Base-by-base conservation (phyloP, 2,329 filamentous ascomycete genomes). In the Lecanicillium sp. region DNA sequence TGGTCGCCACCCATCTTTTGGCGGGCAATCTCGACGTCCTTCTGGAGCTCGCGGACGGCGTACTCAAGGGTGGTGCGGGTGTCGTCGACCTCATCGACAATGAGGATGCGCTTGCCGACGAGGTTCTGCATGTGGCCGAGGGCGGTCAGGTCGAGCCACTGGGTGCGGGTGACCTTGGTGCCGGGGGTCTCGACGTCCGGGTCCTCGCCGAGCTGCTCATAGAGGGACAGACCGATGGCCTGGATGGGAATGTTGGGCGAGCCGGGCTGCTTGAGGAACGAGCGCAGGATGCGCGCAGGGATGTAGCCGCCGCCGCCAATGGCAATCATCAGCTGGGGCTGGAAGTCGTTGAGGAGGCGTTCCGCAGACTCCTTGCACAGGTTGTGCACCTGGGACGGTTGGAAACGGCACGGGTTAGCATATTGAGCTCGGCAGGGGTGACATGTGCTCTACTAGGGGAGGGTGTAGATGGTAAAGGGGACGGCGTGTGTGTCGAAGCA, bases 221-320 rank as follows among this genome's bases (percentile, higher is more conserved):
- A 98, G 40, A 98, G 81, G 17, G 90, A 97, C 48, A 98, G 83
- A 35, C 92, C 92, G 62, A 98, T 98, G 48, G 92, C 92, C 74
- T 98, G 92, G 65, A 98, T 98, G 50, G 92, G 90, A 57, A 98
- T 98, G 71, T 98, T 98, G 65, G 88, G 81, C 46, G 72, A 77
- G 52, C 84, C 87, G 44, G 86, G 74, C 59, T 80, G 78, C 74
- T 94, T 96, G 62, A 98, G 84, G 74, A 98, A 98, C 15, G 92
- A 97, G 47, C 92, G 87, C 48, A 98, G 78, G 62, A 98, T 98
- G 54, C 92, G 86, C 33, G 92, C 92, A 45, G 92, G 92, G 29
- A 98, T 88, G 65, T 96, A 98, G 55, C 92, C 92, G 54, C 92
- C 92, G 49, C 92, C 92, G 54, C 92, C 92, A 61, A 97, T 97